Percentiles rank a stretch among this genome's conserved stretches.
Conservation (phyloP, 2,329 filamentous ascomycete species). For the Aspergillus alliaceus region DNA sequence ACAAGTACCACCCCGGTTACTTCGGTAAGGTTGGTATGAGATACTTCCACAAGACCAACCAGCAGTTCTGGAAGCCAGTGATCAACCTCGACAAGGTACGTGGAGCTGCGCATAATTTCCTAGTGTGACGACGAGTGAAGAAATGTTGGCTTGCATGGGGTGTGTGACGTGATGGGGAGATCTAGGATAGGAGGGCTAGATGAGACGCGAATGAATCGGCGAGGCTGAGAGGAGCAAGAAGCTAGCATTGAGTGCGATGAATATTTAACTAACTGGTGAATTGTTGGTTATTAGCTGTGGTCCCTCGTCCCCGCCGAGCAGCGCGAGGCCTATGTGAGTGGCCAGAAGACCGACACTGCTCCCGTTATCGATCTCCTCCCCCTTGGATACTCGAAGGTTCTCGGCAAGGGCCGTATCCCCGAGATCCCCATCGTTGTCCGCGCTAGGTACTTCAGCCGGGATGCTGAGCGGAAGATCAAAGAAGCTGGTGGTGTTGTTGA, state of each 20-base stretch:
- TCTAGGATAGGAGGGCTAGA: neutral
- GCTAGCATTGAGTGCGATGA: neutral
- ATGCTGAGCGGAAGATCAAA: slow-evolving; percentile 99
- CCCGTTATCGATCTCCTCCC: slow-evolving; percentile 97
- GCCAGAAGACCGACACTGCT: slow-evolving; percentile 83
- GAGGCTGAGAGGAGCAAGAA: neutral
- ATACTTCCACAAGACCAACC: slow-evolving; percentile 94
- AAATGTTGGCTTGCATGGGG: neutral
- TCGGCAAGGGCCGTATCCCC: slow-evolving; percentile 96
- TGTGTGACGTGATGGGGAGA: neutral
- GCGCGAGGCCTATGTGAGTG: slow-evolving; percentile 84
- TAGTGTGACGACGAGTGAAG: slow-evolving; percentile 9
- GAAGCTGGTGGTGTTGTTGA: slow-evolving; percentile 94
- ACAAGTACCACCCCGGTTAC: slow-evolving; percentile 98
- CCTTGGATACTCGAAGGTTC: slow-evolving; percentile 97
- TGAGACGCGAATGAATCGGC: neutral
- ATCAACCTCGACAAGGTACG: slow-evolving; percentile 98
- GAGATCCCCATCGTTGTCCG: slow-evolving; percentile 91
- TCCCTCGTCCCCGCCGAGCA: slow-evolving; percentile 89
- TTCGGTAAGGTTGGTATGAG: slow-evolving; percentile 96
- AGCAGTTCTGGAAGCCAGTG: slow-evolving; percentile 97
- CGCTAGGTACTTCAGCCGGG: slow-evolving; percentile 90
- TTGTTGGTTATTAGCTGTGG: slow-evolving; percentile 70
- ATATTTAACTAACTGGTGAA: slow-evolving; percentile 16
- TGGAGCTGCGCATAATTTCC: slow-evolving; percentile 8